A percentile compares a stretch with the other conserved stretches of the same genome.
Conservation (phyloP, 23 red algal species). For the Gracilaria gracilis region DNA sequence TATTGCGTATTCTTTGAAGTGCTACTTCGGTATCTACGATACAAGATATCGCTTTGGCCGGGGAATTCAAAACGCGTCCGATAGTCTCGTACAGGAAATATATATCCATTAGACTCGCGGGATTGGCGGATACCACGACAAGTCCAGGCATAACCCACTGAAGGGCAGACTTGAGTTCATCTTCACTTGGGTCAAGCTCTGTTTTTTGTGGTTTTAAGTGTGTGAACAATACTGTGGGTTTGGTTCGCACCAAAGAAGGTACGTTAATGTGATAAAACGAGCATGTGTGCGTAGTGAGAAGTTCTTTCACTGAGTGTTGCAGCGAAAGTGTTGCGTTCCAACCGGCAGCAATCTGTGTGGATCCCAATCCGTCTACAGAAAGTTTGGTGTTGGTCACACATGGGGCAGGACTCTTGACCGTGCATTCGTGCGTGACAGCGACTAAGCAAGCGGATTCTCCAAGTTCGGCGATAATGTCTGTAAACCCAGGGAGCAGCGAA, state of each 20-base stretch:
- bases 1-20: constrained; percentile 21
- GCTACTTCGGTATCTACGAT: background rate
- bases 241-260: constrained; percentile 17
- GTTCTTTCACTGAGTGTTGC: constrained; percentile 19
- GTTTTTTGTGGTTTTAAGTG: constrained; percentile 40
- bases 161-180: constrained; percentile 37
- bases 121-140: constrained; percentile 28
- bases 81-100: constrained; percentile 10
- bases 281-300: constrained; percentile 53
- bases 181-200: constrained; percentile 22
- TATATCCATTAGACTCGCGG: constrained; percentile 24
- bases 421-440: constrained; percentile 69
- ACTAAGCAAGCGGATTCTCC: constrained; percentile 7
- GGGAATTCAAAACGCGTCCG: background rate
- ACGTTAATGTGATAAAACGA: constrained; percentile 67
- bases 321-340: constrained; percentile 35
- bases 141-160: constrained; percentile 17
- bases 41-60: background rate
- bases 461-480: constrained; percentile 62
- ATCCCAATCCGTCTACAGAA: background rate
- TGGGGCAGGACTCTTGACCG: background rate
- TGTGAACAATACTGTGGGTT: constrained; percentile 60
- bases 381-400: constrained; percentile 39
- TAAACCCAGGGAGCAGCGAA: constrained; percentile 66
- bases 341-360: constrained; percentile 46